phyloP scores from a whole-genome alignment of 2,329 filamentous ascomycete species.

The Colletotrichum tanaceti region DNA sequence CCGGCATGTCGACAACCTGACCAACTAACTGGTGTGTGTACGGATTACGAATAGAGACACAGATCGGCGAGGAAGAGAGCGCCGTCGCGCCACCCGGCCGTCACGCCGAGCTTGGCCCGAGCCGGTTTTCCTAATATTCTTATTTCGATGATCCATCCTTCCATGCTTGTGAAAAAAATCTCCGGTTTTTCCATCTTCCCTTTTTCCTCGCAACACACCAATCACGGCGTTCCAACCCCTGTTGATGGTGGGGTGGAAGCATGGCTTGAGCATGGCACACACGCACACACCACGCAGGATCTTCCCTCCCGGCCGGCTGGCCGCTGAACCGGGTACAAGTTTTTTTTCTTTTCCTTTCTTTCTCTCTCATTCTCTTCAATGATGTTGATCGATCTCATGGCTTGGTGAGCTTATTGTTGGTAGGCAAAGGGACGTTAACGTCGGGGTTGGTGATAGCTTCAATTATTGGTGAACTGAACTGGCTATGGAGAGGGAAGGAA shows the following conservation, averaged over 20 bases:
- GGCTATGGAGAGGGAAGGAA: too few species aligned
- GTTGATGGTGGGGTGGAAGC: too few species aligned
- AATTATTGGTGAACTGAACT: too few species aligned
- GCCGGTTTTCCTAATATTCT: too few species aligned
- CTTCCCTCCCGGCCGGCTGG: constrained; percentile 19
- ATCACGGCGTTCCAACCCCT: constrained; percentile 12
- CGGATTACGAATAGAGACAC: background rate
- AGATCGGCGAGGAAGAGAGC: background rate
- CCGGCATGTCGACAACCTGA: background rate
- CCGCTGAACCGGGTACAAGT: constrained; percentile 13
- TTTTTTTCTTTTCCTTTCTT: constrained; percentile 17
- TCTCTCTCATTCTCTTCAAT: background rate
- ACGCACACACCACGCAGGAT: background rate
- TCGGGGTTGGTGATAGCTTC: too few species aligned
- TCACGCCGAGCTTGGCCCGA: constrained; percentile 36
- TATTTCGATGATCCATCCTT: background rate
- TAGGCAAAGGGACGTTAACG: too few species aligned
- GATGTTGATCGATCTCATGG: too few species aligned
- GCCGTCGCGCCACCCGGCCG: constrained; percentile 24
- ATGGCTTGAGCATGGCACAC: constrained; percentile 1
- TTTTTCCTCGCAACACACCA: constrained; percentile 12
- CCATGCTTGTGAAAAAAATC: background rate
- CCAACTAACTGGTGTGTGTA: background rate
- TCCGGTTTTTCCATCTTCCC: background rate
- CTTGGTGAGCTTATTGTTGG: too few species aligned